These are phyloP conservation scores for Coemansia reversa DNA, from an alignment of 192 early-diverging fungal species.

Conservation along the genomic window DNA sequence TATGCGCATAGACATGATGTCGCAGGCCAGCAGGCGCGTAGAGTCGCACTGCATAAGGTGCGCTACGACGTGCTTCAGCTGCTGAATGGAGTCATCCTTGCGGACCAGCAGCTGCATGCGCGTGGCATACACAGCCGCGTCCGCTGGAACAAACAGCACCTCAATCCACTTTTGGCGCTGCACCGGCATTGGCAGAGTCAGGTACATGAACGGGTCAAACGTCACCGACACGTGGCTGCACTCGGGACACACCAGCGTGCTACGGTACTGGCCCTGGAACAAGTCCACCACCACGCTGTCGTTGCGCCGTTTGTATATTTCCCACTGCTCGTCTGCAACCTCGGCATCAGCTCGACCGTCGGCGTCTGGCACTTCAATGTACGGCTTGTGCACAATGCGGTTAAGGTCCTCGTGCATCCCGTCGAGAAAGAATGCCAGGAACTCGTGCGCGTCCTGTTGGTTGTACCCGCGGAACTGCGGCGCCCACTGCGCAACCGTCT, in stretches of 20 bases:
- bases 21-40: slow-evolving; percentile 26
- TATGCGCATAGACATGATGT: slow-evolving; percentile 21
- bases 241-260: slow-evolving; percentile 57
- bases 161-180: slow-evolving; percentile 59
- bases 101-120: slow-evolving; percentile 59
- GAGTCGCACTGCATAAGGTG: slow-evolving; percentile 33
- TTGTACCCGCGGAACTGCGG: slow-evolving; percentile 66
- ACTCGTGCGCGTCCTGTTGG: slow-evolving; percentile 86
- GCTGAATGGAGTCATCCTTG: slow-evolving; percentile 63
- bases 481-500: slow-evolving; percentile 55
- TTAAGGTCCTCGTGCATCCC: slow-evolving; percentile 88
- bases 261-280: slow-evolving; percentile 74
- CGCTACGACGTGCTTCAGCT: slow-evolving; percentile 62
- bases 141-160: slow-evolving; percentile 51
- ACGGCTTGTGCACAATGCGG: slow-evolving; percentile 75
- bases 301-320: slow-evolving; percentile 70
- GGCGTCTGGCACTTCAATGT: slow-evolving; percentile 76
- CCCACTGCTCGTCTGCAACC: slow-evolving; percentile 72
- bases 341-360: slow-evolving; percentile 63
- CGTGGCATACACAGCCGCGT: slow-evolving; percentile 37
- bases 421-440: slow-evolving; percentile 77
- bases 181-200: slow-evolving; percentile 75
- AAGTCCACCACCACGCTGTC: slow-evolving; percentile 77
- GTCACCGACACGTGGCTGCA: slow-evolving; percentile 66
- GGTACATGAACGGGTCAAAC: slow-evolving; percentile 82